A percentile compares a stretch with the other conserved stretches of the same genome.
Conservation (phyloP, 306 rosid genomes). For the Fagus crenata region DNA sequence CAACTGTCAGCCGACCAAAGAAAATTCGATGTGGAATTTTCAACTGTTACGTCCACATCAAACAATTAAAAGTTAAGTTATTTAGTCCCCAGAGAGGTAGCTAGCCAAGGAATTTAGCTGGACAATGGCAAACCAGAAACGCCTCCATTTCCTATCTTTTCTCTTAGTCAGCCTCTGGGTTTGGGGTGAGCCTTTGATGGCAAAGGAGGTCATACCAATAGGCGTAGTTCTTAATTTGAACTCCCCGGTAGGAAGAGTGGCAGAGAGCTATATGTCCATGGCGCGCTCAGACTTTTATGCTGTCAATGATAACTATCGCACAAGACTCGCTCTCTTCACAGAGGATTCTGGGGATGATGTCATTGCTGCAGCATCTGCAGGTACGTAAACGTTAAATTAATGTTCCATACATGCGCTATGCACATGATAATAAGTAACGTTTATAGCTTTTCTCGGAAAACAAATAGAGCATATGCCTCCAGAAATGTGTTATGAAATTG, state of each 20-base stretch:
- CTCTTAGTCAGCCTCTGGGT: not conserved
- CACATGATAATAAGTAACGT: too few species aligned
- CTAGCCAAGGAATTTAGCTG: too few species aligned
- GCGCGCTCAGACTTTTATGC: constrained; percentile 34
- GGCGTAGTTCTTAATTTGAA: constrained; percentile 35
- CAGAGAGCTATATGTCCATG: constrained; percentile 23
- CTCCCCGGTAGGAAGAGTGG: constrained; percentile 15
- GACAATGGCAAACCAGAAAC: not conserved
- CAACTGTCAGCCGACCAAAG: too few species aligned
- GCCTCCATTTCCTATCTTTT: not conserved
- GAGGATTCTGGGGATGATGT: constrained; percentile 26
- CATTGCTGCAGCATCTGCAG: constrained; percentile 32
- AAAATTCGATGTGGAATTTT: too few species aligned
- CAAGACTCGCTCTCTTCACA: constrained; percentile 9
- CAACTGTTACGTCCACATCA: too few species aligned
- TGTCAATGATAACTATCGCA: constrained; percentile 11
- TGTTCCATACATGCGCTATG: too few species aligned
- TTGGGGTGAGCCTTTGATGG: not conserved
- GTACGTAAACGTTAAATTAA: not conserved
- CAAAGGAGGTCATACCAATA: constrained; percentile 22
- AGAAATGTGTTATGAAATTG: too few species aligned
- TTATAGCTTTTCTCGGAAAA: too few species aligned
- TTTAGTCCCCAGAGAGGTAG: not conserved
- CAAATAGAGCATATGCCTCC: too few species aligned
- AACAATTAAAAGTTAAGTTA: too few species aligned